Evolutionary conservation across 768 basidiomycete species (phyloP).

Genomic region (Solioccasus polychromus): DNA sequence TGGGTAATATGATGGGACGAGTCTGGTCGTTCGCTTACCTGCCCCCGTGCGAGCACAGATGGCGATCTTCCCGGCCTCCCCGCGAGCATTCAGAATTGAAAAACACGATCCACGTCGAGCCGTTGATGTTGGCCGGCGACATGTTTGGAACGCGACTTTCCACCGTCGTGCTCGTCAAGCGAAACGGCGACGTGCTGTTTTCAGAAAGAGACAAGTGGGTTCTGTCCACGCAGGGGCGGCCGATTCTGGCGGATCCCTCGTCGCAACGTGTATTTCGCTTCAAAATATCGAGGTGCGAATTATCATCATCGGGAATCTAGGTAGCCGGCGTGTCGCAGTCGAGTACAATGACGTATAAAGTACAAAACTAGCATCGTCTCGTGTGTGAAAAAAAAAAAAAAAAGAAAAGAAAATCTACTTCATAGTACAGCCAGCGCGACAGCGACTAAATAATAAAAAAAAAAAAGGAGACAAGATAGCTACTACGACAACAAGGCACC

Average conservation of each 20-base stretch:
- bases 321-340: constrained; percentile 16
- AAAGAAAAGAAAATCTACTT: constrained; percentile 6
- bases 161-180: constrained; percentile 65
- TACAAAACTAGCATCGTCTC: constrained; percentile 23
- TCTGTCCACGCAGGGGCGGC: constrained; percentile 38
- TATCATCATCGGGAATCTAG: neutral
- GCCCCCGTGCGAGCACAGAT: constrained; percentile 11
- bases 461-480: neutral
- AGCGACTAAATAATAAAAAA: neutral
- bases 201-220: constrained; percentile 72
- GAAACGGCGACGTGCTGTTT: constrained; percentile 59
- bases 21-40: too few species aligned
- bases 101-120: constrained; percentile 61
- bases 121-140: constrained; percentile 32
- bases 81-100: constrained; percentile 53
- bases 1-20: too few species aligned
- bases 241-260: constrained; percentile 36
- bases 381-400: constrained; percentile 20
- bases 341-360: constrained; percentile 33
- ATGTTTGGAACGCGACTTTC: constrained; percentile 72
- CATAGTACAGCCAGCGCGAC: constrained; percentile 5
- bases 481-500: too few species aligned
- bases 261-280: constrained; percentile 55
- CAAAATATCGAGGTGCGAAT: constrained; percentile 25
- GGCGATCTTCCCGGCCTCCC: constrained; percentile 36